These are phyloP conservation scores for Solanum piurae DNA, from an alignment of 257 asterid genomes.

Conservation along the genomic window DNA sequence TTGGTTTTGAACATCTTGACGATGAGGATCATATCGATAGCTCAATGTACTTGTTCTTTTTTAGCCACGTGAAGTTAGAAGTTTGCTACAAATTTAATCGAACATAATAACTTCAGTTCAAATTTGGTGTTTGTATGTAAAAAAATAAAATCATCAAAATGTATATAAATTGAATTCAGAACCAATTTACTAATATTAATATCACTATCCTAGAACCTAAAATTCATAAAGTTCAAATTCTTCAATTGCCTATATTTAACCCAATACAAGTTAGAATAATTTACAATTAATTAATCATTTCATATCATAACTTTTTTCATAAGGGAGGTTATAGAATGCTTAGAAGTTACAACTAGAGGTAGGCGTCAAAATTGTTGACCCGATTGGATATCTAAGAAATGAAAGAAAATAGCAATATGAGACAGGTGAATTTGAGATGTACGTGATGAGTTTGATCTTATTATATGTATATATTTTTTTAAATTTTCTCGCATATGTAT, in stretches of 20 bases:
- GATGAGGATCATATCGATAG: neutral
- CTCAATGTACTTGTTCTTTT: neutral
- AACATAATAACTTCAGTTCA: neutral
- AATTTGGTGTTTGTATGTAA: neutral
- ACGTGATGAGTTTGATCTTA: neutral
- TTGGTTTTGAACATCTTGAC: neutral
- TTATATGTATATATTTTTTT: neutral
- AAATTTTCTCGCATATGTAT: accelerated
- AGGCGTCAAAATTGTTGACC: neutral
- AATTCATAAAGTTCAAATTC: neutral
- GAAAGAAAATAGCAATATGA: neutral
- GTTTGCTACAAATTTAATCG: neutral
- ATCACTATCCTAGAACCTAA: neutral
- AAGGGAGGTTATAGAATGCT: neutral
- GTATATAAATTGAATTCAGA: neutral
- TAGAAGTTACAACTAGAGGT: neutral
- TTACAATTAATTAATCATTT: neutral
- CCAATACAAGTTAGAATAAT: neutral
- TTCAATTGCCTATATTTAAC: neutral
- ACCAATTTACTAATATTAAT: neutral
- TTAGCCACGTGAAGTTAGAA: neutral
- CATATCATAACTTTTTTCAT: neutral
- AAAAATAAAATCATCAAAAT: neutral
- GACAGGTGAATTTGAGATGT: neutral
- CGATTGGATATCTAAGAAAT: neutral